A percentile compares a stretch with the other conserved stretches of the same genome.
Conservation (phyloP, 768 basidiomycete genomes). For the Trametes cinnabarina region DNA sequence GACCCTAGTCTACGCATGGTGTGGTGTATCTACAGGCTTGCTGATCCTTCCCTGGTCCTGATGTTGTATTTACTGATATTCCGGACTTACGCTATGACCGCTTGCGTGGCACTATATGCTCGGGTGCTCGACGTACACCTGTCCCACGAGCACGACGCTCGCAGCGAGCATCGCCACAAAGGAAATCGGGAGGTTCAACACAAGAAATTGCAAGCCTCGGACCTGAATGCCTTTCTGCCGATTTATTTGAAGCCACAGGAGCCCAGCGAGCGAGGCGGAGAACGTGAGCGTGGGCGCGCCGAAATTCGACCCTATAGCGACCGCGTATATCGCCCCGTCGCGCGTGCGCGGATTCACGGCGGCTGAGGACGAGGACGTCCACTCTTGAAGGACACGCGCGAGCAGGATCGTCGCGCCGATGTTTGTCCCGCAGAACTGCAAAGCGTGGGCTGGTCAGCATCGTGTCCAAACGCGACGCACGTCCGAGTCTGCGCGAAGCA, state of each 20-base stretch:
- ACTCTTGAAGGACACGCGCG: conserved; percentile 67
- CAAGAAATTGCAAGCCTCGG: conserved; percentile 60
- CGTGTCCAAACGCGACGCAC: no score
- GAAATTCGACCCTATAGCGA: conserved; percentile 86
- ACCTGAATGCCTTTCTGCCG: conserved; percentile 68
- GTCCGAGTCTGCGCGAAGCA: conserved; percentile 4
- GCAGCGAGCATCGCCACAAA: conserved; percentile 66
- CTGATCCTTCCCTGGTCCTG: no score
- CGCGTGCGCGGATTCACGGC: conserved; percentile 16
- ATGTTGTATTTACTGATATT: no score
- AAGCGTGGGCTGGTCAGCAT: no score
- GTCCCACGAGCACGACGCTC: conserved; percentile 68
- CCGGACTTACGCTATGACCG: no score
- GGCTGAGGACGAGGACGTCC: conserved; percentile 22
- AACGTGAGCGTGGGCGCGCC: conserved; percentile 91
- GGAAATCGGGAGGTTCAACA: conserved; percentile 70
- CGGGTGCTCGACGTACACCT: conserved; percentile 44
- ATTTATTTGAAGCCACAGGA: conserved; percentile 80
- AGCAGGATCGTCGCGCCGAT: conserved; percentile 90
- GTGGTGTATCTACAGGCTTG: not conserved
- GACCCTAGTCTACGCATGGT: not conserved
- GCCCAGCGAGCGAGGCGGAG: conserved; percentile 82
- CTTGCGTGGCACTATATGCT: not conserved
- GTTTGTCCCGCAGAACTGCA: conserved; percentile 75
- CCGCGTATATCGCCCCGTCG: conserved; percentile 41